Conservation (phyloP, 805 yeast genomes). For the Candida vaughaniae region DNA sequence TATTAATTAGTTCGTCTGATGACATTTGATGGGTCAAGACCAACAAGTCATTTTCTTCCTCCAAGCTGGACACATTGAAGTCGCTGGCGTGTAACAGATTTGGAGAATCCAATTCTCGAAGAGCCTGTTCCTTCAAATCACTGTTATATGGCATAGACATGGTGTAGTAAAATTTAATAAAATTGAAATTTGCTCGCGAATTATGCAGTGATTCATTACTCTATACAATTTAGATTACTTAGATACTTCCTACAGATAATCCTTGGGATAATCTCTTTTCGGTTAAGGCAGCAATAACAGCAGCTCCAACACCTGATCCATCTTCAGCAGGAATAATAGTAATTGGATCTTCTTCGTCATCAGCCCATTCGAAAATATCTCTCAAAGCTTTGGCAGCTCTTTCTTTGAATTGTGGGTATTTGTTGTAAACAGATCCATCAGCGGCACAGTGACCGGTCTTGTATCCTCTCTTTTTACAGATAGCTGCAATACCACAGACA, state of each 20-base stretch:
- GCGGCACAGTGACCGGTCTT: conserved; percentile 86
- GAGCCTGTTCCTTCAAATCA: conserved; percentile 4
- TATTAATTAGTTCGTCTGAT: conserved; percentile 29
- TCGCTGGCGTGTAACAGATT: no score
- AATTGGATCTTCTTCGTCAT: conserved; percentile 69
- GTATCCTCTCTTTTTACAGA: conserved; percentile 81
- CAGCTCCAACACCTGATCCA: conserved; percentile 99
- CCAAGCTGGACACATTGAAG: conserved; percentile 10
- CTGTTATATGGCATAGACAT: no score
- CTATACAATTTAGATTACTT: conserved; percentile 7
- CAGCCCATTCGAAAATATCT: conserved; percentile 83
- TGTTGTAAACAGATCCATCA: conserved; percentile 94
- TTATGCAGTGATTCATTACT: background rate
- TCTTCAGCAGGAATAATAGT: conserved; percentile 91
- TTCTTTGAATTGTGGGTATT: conserved; percentile 86
- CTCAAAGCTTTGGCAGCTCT: conserved; percentile 85
- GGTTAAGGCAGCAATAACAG: conserved; percentile 94
- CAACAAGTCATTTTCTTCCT: conserved; percentile 21
- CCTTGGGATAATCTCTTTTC: conserved; percentile 73
- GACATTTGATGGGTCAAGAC: conserved; percentile 26
- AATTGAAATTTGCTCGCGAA: background rate
- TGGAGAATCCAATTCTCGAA: conserved; percentile 1
- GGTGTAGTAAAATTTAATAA: no score
- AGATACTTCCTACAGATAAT: conserved; percentile 59
- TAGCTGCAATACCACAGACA: conserved; percentile 93